Percentiles rank a stretch among this genome's conserved stretches.
phyloP scores from a whole-genome alignment of 441 rosid species.

The Cnidoscolus chayamansa region DNA sequence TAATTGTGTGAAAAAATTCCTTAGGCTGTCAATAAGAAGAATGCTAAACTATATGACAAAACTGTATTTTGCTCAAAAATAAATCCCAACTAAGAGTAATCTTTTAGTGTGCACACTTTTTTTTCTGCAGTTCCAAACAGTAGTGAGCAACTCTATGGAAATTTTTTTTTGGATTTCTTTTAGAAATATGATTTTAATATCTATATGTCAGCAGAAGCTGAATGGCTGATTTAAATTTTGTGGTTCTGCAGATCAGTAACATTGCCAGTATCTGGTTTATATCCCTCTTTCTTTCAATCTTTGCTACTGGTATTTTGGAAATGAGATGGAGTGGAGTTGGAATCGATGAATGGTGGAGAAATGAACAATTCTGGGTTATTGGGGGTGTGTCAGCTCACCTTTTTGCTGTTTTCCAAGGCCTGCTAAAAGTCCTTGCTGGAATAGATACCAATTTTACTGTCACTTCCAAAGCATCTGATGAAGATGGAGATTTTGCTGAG shows the following conservation, averaged over 20 bases:
- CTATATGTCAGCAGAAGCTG: background rate
- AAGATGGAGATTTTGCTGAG: slow-evolving; percentile 87
- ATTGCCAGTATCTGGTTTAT: slow-evolving; percentile 97
- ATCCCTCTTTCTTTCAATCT: slow-evolving; percentile 95
- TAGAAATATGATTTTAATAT: background rate
- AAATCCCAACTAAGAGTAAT: background rate
- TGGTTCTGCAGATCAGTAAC: slow-evolving; percentile 81
- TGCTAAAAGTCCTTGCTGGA: slow-evolving; percentile 92
- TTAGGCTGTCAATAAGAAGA: too few relatives aligned
- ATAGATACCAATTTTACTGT: slow-evolving; percentile 96
- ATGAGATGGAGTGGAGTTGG: slow-evolving; percentile 99
- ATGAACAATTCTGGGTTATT: slow-evolving; percentile 98
- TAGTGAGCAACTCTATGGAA: background rate
- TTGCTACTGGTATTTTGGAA: slow-evolving; percentile 94
- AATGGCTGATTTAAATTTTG: slow-evolving; percentile 18
- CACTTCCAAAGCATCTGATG: slow-evolving; percentile 89
- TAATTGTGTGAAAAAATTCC: too few relatives aligned
- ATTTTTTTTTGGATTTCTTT: slow-evolving; percentile 3
- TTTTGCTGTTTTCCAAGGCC: slow-evolving; percentile 93
- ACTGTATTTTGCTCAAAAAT: too few relatives aligned
- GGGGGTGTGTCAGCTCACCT: slow-evolving; percentile 98
- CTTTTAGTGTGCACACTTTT: background rate
- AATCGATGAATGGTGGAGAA: slow-evolving; percentile 99
- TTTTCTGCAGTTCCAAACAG: background rate
- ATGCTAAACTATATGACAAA: too few relatives aligned